Base-by-base conservation (phyloP, 2,329 filamentous ascomycete species). In the Aspergillus uvarum region DNA sequence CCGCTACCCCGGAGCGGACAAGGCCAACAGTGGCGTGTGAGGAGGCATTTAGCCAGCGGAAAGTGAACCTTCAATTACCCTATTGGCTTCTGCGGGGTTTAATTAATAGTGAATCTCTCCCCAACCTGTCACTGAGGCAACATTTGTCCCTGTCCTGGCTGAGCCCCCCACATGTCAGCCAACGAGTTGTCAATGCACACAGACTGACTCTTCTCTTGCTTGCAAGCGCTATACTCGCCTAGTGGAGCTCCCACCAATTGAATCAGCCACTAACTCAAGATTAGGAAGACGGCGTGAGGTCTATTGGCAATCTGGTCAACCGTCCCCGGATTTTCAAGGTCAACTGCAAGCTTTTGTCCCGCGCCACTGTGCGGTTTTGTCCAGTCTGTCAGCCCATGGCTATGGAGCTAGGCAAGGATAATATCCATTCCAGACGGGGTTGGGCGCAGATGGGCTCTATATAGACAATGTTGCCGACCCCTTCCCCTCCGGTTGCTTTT, bases 1-100 rank as follows among this genome's bases (percentile, higher is more conserved):
- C 54, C 58, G 51, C 51, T 56, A 59, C 42, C 47, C 58, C 59
- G 58, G 35, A 16, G 22, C 26, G 38, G 56, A 16, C 29, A 47
- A 44, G 16, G 38, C 38, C 38, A 44, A 7, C 38, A 44, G 38
- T 44, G 38, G 38, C 38, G 38, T 44, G 38, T 7, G 19, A 54
- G 14, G 11, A 8, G 22, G 19, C 21, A 31, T 51, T 53, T 50
- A 55, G 19, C 21, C 54, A 55, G 32, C 21, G 35, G 29, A 4
- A 56, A 47, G 38, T n/a, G 31, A 14, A 8, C 14, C 14, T 8
- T n/a, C 14, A 48, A 48, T 47, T 55, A 55, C 53, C 53, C 53
- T 48, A 55, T 51, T 59, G 51, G 52, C 26, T 54, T 52, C 26
- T 5, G 53, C 54, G 47, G 42, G 26, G 51, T 42, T 53, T 26